Base-by-base conservation (phyloP, 192 early-diverging fungal genomes). In the Umbelopsis isabellina region DNA sequence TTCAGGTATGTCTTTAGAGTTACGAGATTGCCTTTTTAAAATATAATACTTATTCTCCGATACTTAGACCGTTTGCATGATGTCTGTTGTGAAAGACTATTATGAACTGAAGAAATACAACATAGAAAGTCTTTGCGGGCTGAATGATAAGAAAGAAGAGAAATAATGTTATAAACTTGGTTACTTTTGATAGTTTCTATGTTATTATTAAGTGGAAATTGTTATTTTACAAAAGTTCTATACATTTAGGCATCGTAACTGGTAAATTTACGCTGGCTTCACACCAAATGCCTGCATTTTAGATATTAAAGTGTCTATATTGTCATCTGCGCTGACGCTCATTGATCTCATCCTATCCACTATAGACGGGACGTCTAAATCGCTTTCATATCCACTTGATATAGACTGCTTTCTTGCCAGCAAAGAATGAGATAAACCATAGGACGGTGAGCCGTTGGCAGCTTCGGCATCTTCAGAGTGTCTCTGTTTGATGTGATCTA, bases 11-110 rank as follows among this genome's bases (percentile, higher is more conserved):
- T 46, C 13, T 70, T 15, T 23, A 12, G 27, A 44, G 18, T 27
- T 16, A 46, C 23, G 8, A 22, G 30, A 20, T 51, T 3, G 11
- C 37, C 21, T 25, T 15, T 33, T 27, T 3, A 12, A n/a, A 20
- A 7, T n/a, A 27, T 72, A 41, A 64, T 61, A 27, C 37, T 46
- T 27, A 22, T 72, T 46, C 16, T 52, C 61, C 15, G 58, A 22
- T 21, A 37, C 21, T 55, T 64, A 87, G 85, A 87, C 68, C 13
- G 78, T 88, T n/a, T 88, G 87, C 66, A 81, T 84, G 48, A 77
- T 90, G 48, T 79, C 84, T 45, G 83, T 90, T 2, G 83, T 88
- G n/a, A 65, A 66, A 30, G 87, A 90, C 48, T 90, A 83, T 51
- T 76, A 82, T n/a, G 58, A 67, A 4, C 61, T 87, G 48, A 81